Percentiles rank a stretch among this genome's conserved stretches.
These are phyloP conservation scores for Wallacemonas rigidus DNA, from an alignment of 208 protist species.

Conservation along the genomic window DNA sequence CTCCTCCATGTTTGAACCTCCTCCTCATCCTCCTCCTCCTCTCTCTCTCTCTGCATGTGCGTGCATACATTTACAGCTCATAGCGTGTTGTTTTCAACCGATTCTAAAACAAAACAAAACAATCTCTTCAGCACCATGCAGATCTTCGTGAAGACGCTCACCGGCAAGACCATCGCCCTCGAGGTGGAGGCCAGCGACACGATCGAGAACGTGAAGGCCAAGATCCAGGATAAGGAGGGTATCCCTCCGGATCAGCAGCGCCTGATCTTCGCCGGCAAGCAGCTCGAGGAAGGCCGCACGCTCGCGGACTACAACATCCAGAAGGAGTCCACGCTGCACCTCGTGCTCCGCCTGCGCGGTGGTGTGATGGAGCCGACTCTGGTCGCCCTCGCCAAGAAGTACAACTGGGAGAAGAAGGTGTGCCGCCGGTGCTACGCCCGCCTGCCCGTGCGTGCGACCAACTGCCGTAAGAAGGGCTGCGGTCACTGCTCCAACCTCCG, in stretches of 20 bases:
- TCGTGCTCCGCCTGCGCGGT: slow-evolving; percentile 96
- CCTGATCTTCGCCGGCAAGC: slow-evolving; percentile 96
- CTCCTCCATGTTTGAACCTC: not conserved
- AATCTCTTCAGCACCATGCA: slow-evolving; percentile 77
- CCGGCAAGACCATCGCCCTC: slow-evolving; percentile 98
- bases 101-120: slow-evolving; percentile 52
- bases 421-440: slow-evolving; percentile 99
- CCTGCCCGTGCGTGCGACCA: slow-evolving; percentile 96
- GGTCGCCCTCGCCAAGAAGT: slow-evolving; percentile 96
- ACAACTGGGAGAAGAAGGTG: slow-evolving; percentile 99
- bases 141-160: slow-evolving; percentile 97
- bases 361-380: slow-evolving; percentile 98
- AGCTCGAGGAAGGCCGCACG: slow-evolving; percentile 98
- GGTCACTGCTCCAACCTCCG: slow-evolving; percentile 98
- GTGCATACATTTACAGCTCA: not conserved
- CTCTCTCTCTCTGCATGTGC: slow-evolving; percentile 3
- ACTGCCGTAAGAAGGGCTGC: slow-evolving; percentile 99
- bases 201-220: slow-evolving; percentile 98
- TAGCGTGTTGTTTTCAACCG: not conserved
- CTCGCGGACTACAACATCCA: slow-evolving; percentile 99
- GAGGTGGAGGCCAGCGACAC: slow-evolving; percentile 97
- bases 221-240: slow-evolving; percentile 99
- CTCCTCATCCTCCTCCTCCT: not conserved
- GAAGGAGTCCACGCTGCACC: slow-evolving; percentile 99
- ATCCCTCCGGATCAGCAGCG: slow-evolving; percentile 95